Evolutionary conservation across 345 rosid species (phyloP).

Genomic region (Eucalyptus cloeziana): DNA sequence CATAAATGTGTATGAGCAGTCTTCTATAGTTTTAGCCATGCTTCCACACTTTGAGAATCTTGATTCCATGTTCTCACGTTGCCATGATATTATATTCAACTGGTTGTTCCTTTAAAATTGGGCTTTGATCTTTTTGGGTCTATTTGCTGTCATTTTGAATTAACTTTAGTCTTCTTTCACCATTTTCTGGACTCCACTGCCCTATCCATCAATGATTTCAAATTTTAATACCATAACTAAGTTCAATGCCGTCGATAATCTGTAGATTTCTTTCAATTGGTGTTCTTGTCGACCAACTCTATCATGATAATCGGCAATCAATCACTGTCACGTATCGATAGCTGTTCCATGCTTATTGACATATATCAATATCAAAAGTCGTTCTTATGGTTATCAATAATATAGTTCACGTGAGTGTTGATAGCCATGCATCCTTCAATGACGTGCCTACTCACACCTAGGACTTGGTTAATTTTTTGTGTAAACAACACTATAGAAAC

Average conservation of each 20-base stretch:
- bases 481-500: background rate
- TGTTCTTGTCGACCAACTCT: background rate
- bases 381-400: background rate
- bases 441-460: background rate
- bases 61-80: background rate
- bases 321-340: background rate
- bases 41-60: background rate
- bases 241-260: background rate
- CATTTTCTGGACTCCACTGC: background rate
- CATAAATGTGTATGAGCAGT: background rate
- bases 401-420: background rate
- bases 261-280: background rate
- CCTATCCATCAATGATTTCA: background rate
- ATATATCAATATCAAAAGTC: background rate
- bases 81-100: background rate
- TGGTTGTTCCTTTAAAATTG: background rate
- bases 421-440: background rate
- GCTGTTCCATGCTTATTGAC: background rate
- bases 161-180: background rate
- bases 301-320: background rate
- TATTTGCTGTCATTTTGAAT: background rate
- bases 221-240: background rate
- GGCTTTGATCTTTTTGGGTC: background rate
- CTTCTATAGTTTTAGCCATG: background rate
- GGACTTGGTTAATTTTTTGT: background rate